phyloP scores from a whole-genome alignment of 2,329 filamentous ascomycete species.

The Sporothrix inflata region DNA sequence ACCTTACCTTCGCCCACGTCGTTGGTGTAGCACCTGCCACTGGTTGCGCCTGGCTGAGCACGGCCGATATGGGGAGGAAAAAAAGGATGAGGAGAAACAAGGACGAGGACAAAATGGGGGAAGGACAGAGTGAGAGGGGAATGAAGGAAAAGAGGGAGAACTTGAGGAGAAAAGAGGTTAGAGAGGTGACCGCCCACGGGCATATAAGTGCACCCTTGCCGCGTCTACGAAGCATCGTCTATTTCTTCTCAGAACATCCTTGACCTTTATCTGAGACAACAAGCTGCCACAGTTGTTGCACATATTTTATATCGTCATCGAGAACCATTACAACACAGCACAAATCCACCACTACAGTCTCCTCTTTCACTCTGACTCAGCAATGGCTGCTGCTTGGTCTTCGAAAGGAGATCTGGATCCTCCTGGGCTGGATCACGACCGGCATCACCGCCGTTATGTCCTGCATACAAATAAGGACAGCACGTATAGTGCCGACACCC shows the following conservation, averaged over 20 bases:
- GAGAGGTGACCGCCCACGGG: not conserved
- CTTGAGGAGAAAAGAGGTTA: not conserved
- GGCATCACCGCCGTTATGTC: not conserved
- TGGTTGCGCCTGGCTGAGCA: constrained; percentile 1
- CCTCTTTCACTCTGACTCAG: too few relatives aligned
- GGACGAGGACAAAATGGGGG: not conserved
- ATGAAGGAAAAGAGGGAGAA: not conserved
- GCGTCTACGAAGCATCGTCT: not conserved
- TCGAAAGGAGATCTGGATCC: not conserved
- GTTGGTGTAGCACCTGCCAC: constrained; percentile 1
- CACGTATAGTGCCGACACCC: not conserved
- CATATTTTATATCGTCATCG: not conserved
- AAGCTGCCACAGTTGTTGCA: not conserved
- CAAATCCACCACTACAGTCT: not conserved
- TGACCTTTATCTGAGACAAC: not conserved
- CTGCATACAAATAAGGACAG: not conserved
- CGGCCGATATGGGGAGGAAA: not conserved
- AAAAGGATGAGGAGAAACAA: too few relatives aligned
- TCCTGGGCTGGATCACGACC: not conserved
- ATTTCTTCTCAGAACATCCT: not conserved
- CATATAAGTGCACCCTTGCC: constrained; percentile 14
- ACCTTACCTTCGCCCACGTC: constrained; percentile 1
- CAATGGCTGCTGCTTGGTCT: not conserved
- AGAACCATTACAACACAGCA: not conserved
- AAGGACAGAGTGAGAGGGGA: not conserved